Evolutionary conservation across 257 asterid species (phyloP).

Genomic region (Penstemon newberryi): DNA sequence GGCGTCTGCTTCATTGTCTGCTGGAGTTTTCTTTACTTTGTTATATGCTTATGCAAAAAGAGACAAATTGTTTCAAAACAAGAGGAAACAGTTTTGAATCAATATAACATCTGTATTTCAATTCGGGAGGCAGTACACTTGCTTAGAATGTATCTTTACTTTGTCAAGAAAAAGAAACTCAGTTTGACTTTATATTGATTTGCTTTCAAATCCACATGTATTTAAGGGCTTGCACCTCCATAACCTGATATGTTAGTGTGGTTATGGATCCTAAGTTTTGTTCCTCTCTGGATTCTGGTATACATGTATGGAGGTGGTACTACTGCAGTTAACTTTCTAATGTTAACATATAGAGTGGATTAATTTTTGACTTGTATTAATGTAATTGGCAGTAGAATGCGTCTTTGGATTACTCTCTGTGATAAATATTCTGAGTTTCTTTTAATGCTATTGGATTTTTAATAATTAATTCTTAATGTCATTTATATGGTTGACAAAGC

Average conservation of each 20-base stretch:
- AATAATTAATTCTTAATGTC: not conserved
- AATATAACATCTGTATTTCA: conserved; percentile 35
- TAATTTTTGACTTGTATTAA: not conserved
- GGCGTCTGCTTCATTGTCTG: conserved; percentile 52
- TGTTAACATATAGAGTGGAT: not conserved
- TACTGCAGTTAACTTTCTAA: not conserved
- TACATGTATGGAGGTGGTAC: not conserved
- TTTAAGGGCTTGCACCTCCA: not conserved
- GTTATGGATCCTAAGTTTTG: too few relatives aligned
- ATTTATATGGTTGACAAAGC: conserved; percentile 4
- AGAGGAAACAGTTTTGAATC: conserved; percentile 87
- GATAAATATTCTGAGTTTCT: not conserved
- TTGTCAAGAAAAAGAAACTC: conserved; percentile 30
- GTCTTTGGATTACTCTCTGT: not conserved
- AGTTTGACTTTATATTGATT: conserved; percentile 26
- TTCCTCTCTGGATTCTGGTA: conserved; percentile 5
- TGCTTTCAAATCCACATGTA: conserved; percentile 11
- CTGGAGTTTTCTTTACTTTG: conserved; percentile 50
- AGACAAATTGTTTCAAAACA: conserved; percentile 71
- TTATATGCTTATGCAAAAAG: conserved; percentile 59
- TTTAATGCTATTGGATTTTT: not conserved
- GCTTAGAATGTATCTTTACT: conserved; percentile 35
- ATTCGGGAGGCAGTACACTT: conserved; percentile 37
- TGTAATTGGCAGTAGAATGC: conserved; percentile 19
- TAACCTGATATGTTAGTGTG: conserved; percentile 13